phyloP scores from a whole-genome alignment of 192 early-diverging fungal genomes.

The Haplosporangium gracile region DNA sequence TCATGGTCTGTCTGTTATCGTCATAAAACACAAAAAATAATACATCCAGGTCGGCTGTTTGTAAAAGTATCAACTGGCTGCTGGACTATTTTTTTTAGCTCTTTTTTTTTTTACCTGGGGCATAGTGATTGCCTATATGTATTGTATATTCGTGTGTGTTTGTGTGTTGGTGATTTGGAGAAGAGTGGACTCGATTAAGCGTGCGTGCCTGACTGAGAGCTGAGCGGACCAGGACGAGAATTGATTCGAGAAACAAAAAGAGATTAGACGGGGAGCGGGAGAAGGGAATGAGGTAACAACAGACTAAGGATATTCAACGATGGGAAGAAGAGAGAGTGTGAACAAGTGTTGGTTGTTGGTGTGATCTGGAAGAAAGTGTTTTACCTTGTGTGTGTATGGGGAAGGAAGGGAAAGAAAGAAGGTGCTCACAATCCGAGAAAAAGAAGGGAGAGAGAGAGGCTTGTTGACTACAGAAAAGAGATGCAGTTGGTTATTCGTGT shows the following conservation, averaged over 20 bases:
- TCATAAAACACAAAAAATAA: neutral
- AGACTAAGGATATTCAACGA: neutral
- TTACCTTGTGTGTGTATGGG: constrained; percentile 1
- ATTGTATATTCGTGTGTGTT: neutral
- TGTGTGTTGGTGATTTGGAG: neutral
- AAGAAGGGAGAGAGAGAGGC: neutral
- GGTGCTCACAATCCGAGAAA: neutral
- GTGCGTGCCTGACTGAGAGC: neutral
- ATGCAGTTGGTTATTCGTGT: neutral
- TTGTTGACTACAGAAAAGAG: neutral
- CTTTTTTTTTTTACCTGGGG: constrained; percentile 25
- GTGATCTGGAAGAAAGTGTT: neutral
- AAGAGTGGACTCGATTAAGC: neutral
- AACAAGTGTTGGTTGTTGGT: neutral
- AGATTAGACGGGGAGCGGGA: neutral
- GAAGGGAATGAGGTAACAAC: neutral
- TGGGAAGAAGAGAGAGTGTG: neutral
- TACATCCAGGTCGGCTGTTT: neutral
- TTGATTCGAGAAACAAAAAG: neutral
- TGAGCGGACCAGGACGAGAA: neutral
- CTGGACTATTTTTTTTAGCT: neutral
- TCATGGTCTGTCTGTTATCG: neutral
- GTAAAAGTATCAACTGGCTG: neutral
- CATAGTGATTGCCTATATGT: constrained; percentile 13
- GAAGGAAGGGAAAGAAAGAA: neutral